A percentile compares a stretch with the other conserved stretches of the same genome.
Conservation (phyloP, 2,329 filamentous ascomycete genomes). For the Diaporthe eres region DNA sequence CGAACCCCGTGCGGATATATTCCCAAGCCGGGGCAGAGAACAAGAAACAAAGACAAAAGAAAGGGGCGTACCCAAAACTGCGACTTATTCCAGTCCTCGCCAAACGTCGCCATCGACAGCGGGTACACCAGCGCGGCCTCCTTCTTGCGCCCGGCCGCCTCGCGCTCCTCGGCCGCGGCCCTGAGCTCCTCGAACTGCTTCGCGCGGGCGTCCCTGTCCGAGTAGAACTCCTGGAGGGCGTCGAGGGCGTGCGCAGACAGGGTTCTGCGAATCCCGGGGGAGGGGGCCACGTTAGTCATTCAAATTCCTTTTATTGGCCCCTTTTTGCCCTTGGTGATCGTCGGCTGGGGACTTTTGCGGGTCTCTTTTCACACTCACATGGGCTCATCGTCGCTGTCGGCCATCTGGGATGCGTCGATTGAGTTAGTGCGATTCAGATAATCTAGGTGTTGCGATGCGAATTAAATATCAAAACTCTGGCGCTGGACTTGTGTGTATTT, state of each 20-base stretch:
- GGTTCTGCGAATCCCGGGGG: slow-evolving; percentile 56
- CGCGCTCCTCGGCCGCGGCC: slow-evolving; percentile 67
- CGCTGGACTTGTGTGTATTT: background rate
- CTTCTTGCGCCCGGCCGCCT: background rate
- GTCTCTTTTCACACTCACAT: slow-evolving; percentile 56
- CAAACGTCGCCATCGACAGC: slow-evolving; percentile 77
- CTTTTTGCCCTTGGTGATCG: background rate
- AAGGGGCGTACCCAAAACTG: slow-evolving; percentile 80
- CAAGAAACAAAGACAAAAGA: too few species aligned
- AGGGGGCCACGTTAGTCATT: background rate
- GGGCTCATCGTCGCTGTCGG: slow-evolving; percentile 62
- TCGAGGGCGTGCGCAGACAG: slow-evolving; percentile 77
- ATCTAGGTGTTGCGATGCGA: background rate
- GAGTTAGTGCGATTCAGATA: background rate
- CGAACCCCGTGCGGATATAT: background rate
- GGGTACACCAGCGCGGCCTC: slow-evolving; percentile 44
- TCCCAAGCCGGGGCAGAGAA: too few species aligned
- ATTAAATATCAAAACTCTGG: background rate
- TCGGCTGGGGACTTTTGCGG: slow-evolving; percentile 6
- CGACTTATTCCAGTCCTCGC: slow-evolving; percentile 86
- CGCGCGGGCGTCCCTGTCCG: slow-evolving; percentile 76
- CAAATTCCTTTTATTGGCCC: background rate
- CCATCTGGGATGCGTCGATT: slow-evolving; percentile 43
- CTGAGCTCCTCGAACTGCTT: slow-evolving; percentile 79
- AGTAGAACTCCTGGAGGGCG: slow-evolving; percentile 81